Conservation (phyloP, 768 basidiomycete species). For the Pulveroboletus sp. region DNA sequence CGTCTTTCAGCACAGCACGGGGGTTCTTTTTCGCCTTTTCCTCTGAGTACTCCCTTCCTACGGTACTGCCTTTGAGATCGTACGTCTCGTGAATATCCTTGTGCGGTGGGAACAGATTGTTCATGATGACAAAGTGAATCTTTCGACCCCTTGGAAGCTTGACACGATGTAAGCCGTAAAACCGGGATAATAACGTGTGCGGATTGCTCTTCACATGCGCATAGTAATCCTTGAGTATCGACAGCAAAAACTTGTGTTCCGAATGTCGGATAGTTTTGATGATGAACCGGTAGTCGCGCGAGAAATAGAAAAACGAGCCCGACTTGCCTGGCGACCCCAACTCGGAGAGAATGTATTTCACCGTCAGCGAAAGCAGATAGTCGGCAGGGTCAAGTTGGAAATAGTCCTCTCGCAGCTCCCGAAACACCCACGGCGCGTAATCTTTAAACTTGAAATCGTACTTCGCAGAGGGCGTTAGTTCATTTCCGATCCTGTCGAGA, state of each 20-base stretch:
- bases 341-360: constrained; percentile 96
- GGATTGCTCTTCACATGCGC: constrained; percentile 85
- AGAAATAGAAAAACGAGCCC: constrained; percentile 99
- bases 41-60: constrained; percentile 84
- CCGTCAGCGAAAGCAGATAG: constrained; percentile 93
- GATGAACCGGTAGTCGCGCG: constrained; percentile 97
- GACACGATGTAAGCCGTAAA: constrained; percentile 96
- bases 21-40: constrained; percentile 74
- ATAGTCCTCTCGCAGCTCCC: constrained; percentile 87
- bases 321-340: constrained; percentile 98
- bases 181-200: constrained; percentile 87
- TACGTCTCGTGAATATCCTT: constrained; percentile 97
- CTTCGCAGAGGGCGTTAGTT: constrained; percentile 93
- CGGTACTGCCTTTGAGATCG: constrained; percentile 92
- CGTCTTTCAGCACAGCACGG: constrained; percentile 87
- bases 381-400: constrained; percentile 97
- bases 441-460: constrained; percentile 99
- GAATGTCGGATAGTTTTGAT: constrained; percentile 97
- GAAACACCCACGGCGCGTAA: constrained; percentile 97
- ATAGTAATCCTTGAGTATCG: constrained; percentile 80
- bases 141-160: constrained; percentile 91
- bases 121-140: constrained; percentile 99
- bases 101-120: constrained; percentile 97
- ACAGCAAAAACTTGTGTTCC: constrained; percentile 90
- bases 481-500: constrained; percentile 78